A percentile compares a stretch with the other conserved stretches of the same genome.
Evolutionary conservation across 768 basidiomycete genomes (phyloP).

Genomic region (Terana coerulea): DNA sequence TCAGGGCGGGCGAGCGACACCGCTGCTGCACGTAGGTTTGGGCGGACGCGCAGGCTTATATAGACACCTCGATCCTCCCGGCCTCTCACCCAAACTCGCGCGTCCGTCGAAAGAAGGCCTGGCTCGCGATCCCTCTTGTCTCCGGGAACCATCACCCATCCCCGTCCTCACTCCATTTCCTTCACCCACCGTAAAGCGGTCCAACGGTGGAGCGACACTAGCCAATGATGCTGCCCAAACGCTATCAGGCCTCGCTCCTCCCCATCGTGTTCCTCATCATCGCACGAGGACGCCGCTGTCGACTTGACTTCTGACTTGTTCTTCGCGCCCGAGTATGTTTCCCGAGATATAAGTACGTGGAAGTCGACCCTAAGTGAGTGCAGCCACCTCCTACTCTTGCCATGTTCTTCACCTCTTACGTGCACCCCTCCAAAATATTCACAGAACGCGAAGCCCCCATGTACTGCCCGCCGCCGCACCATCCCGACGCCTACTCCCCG

Average conservation of each 20-base stretch:
- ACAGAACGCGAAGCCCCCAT: conserved; percentile 1
- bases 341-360: conserved; percentile 12
- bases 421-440: neutral
- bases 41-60: no score
- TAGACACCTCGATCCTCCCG: no score
- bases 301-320: conserved; percentile 8
- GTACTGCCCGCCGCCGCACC: neutral
- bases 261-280: conserved; percentile 7
- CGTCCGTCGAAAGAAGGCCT: no score
- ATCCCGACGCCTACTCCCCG: neutral
- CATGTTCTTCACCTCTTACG: conserved; percentile 11
- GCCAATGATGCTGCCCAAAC: conserved; percentile 8
- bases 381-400: neutral
- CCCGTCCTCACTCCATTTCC: no score
- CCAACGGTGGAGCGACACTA: neutral
- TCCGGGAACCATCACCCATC: neutral
- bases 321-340: conserved; percentile 11
- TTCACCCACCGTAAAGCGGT: neutral
- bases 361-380: conserved; percentile 1
- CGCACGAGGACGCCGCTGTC: conserved; percentile 3
- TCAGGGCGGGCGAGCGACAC: no score
- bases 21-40: no score
- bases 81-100: no score
- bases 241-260: conserved; percentile 9
- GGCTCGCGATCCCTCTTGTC: no score